Evolutionary conservation across 306 rosid genomes (phyloP), one percentile per base, ranked within the genome.

Genomic region (Cucumis cinereus): DNA sequence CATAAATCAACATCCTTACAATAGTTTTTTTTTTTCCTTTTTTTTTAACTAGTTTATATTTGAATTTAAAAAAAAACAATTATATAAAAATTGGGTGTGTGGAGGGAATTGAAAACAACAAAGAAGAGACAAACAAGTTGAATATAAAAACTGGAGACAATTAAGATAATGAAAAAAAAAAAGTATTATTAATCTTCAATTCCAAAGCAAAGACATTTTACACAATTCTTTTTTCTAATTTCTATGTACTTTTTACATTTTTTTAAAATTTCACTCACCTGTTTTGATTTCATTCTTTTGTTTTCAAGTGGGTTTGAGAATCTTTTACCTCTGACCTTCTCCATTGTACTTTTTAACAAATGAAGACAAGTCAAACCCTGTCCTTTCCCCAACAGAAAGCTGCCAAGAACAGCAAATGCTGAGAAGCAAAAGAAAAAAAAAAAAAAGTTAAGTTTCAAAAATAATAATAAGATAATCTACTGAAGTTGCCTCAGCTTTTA

Each of bases 221-320:
- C 28, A 60, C 23, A 62, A 30, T 30, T 15, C 4, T 30, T 33
- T 61, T 61, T 1, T 1, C 1, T 10, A 35, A 17, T 63, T 63
- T 35, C 47, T 49, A 7, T 38, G 47, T 40, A 30, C 24, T 36
- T 66, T 50, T 66, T 40, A 40, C 73, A 36, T 60, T 15, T 28
- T 28, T 59, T 26, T 20, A 10, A 56, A 56, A 56, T 20, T 56
- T 56, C 30, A 28, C 41, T 61, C 17, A 40, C 52, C 17, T 5
- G 53, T 49, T 49, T 49, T 23, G 61, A 4, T 2, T 72, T 28
- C 56, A 30, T 72, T 72, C 40, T 15, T 72, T 72, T 50, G 61
- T 72, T 72, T 72, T 72, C 28, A 72, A 47, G 75, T 70, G 75
- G 57, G 57, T 45, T 47, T 26, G 58, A 49, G 76, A 72, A 72